These are phyloP conservation scores for Nannochloropsis oceanica DNA, from an alignment of 108 stramenopile species.

Conservation along the genomic window DNA sequence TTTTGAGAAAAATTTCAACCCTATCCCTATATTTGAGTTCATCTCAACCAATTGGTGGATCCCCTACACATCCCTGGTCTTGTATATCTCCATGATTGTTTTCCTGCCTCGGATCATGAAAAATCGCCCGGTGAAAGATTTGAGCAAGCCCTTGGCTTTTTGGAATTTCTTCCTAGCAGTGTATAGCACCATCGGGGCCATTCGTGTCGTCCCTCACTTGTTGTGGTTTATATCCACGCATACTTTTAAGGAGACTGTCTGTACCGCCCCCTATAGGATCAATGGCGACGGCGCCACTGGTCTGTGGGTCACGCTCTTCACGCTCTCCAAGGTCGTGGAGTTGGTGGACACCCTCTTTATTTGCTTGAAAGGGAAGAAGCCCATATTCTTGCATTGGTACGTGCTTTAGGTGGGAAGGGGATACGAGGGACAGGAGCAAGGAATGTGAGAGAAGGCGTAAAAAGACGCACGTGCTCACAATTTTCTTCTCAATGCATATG, in stretches of 20 bases:
- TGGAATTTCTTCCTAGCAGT: not conserved
- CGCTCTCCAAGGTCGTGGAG: constrained; percentile 28
- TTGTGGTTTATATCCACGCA: not conserved
- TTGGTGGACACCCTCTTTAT: constrained; percentile 31
- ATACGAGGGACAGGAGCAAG: no score
- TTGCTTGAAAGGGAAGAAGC: constrained; percentile 6
- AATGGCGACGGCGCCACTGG: constrained; percentile 23
- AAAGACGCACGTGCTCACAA: no score
- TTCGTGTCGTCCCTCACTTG: not conserved
- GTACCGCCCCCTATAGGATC: not conserved
- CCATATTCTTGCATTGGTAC: constrained; percentile 41
- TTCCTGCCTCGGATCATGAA: not conserved
- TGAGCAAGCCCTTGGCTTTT: not conserved
- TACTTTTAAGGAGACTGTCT: not conserved
- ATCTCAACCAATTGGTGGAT: not conserved
- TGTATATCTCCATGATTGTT: not conserved
- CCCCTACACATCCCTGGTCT: not conserved
- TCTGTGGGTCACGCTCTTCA: constrained; percentile 31
- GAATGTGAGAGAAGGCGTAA: no score
- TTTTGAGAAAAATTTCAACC: not conserved
- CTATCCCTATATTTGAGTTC: not conserved
- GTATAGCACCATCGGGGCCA: not conserved
- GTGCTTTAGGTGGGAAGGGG: not conserved
- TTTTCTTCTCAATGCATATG: no score
- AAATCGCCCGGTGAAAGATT: not conserved